A percentile compares a stretch with the other conserved stretches of the same genome.
These are phyloP conservation scores for Lentinula novae-zelandiae DNA, from an alignment of 1,284 basidiomycete genomes.

Conservation along the genomic window DNA sequence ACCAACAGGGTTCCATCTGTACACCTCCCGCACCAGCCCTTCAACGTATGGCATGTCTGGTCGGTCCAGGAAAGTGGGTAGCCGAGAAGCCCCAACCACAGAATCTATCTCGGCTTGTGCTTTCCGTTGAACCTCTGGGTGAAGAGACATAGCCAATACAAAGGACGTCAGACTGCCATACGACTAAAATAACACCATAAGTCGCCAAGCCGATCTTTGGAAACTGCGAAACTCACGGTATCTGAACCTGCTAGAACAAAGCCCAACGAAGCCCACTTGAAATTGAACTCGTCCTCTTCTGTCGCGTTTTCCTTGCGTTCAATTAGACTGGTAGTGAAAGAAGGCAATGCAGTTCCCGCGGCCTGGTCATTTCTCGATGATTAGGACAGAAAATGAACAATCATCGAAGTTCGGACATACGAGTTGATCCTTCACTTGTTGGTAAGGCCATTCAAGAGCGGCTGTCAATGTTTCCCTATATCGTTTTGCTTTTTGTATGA, in stretches of 20 bases:
- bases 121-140: slow-evolving; percentile 10
- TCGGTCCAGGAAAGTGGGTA: slow-evolving; percentile 4
- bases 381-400: background rate
- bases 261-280: slow-evolving; percentile 3
- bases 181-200: background rate
- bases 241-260: slow-evolving; percentile 13
- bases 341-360: slow-evolving; percentile 14
- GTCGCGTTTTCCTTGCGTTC: slow-evolving; percentile 1
- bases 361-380: slow-evolving; percentile 1
- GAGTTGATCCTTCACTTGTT: slow-evolving; percentile 13
- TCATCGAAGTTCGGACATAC: slow-evolving; percentile 1
- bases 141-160: slow-evolving; percentile 2
- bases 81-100: background rate
- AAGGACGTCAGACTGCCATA: slow-evolving; percentile 6
- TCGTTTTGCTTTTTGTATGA: slow-evolving; percentile 8
- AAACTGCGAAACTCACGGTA: slow-evolving; percentile 9
- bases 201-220: background rate
- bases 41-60: slow-evolving; percentile 8
- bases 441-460: slow-evolving; percentile 13
- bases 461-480: slow-evolving; percentile 2
- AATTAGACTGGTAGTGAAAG: slow-evolving; percentile 5
- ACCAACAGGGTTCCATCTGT: slow-evolving; percentile 8
- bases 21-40: slow-evolving; percentile 9
- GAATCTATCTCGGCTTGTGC: slow-evolving; percentile 13
- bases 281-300: slow-evolving; percentile 5